Evolutionary conservation across 192 early-diverging fungal genomes (phyloP), one percentile per base, ranked within the genome.

Genomic region (Funneliformis geosporum): DNA sequence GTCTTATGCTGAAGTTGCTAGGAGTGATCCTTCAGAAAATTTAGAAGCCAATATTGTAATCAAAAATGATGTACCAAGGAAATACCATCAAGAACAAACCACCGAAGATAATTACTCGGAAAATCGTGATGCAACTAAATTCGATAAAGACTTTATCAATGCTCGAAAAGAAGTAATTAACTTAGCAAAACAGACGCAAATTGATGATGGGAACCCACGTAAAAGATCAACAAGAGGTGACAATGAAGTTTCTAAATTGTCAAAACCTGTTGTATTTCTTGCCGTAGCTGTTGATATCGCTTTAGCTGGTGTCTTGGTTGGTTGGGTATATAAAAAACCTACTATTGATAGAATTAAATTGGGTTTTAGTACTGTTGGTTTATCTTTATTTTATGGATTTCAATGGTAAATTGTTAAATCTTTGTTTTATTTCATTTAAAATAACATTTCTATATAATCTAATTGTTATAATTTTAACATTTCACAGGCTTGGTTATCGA

Each of bases 271-370:
- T 27, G 12, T 64, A 27, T 4, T 64, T 64, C 5, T 69, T 21
- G 42, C 12, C 9, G 67, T 42, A 43, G 39, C 39, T 12, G 2
- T 69, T 42, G 67, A 69, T 44, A 42, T 69, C 42, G 67, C 67
- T 25, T 40, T 69, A 8, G 67, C 39, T 44, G 67, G 67, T 5
- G 8, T 69, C 9, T 40, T 69, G 16, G 39, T 40, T 6, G 38
- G 67, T 12, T 38, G 28, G 28, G 21, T 69, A 23, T 69, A 69
- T 43, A 69, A 69, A 69, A 69, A 40, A n/a, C 67, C 67, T 42
- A 40, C 67, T 69, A 23, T 42, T n/a, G 42, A 18, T 42, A 69
- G 23, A 69, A 33, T 69, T 21, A 14, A 40, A 40, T n/a, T 69
- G 5, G 67, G 67, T 1, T 23, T 69, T 18, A 40, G 67, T 8